phyloP scores from a whole-genome alignment of 2,329 filamentous ascomycete species.

The Trichoderma semiorbis region DNA sequence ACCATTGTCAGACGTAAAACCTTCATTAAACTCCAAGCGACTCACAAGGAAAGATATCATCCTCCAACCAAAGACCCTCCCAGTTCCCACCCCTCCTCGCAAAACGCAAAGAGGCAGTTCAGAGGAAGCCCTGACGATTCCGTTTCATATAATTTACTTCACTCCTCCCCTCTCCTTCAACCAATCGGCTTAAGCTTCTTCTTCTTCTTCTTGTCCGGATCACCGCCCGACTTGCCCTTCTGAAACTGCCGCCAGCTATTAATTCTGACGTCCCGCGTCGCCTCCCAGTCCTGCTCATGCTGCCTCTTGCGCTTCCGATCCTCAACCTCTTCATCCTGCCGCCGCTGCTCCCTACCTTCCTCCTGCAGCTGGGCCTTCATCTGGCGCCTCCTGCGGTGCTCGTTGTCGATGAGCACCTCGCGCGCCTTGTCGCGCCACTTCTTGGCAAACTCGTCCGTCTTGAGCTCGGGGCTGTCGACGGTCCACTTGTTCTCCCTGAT shows the following conservation, averaged over 20 bases:
- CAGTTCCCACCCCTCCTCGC: neutral
- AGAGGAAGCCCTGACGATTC: neutral
- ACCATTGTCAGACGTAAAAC: conserved; percentile 31
- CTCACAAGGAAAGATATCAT: conserved; percentile 28
- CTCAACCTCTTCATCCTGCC: conserved; percentile 80
- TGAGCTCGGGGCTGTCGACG: conserved; percentile 79
- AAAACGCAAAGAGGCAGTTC: neutral
- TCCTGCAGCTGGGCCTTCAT: conserved; percentile 94
- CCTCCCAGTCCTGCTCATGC: conserved; percentile 93
- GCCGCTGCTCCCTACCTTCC: conserved; percentile 83
- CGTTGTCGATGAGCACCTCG: conserved; percentile 87
- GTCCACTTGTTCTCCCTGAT: conserved; percentile 95
- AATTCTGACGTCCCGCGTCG: conserved; percentile 85
- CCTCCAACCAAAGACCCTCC: neutral
- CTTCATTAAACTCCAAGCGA: conserved; percentile 28
- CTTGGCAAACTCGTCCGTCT: conserved; percentile 75
- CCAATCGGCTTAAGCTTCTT: conserved; percentile 68
- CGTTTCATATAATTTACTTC: neutral
- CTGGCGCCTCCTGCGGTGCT: conserved; percentile 78
- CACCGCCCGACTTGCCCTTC: conserved; percentile 60
- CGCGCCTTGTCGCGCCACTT: conserved; percentile 90
- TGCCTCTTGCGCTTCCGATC: conserved; percentile 81
- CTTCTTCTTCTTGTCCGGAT: conserved; percentile 58
- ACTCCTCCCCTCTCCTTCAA: conserved; percentile 26
- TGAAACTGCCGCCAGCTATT: conserved; percentile 92